These are phyloP conservation scores for Chrysosporium queenslandicum DNA, from an alignment of 2,329 filamentous ascomycete species.

Conservation along the genomic window DNA sequence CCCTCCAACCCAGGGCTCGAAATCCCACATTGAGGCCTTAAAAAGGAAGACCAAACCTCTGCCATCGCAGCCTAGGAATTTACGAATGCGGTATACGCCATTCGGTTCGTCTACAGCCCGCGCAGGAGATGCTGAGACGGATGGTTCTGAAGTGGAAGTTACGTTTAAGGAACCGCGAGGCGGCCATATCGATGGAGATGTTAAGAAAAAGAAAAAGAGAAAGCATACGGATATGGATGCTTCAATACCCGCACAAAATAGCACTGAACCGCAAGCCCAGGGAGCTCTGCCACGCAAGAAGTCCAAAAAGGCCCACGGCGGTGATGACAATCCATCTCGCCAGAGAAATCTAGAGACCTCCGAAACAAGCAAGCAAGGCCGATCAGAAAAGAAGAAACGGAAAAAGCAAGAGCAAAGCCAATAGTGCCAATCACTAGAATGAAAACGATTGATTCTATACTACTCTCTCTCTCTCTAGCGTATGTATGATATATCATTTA, in stretches of 20 bases:
- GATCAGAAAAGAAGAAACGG: constrained; percentile 26
- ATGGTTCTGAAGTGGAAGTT: constrained; percentile 30
- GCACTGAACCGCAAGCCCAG: constrained; percentile 17
- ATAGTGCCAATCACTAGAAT: no score
- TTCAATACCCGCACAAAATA: background rate
- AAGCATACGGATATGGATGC: constrained; percentile 5
- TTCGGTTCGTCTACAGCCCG: constrained; percentile 29
- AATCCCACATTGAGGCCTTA: constrained; percentile 6
- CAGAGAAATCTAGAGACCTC: background rate
- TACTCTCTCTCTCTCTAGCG: no score
- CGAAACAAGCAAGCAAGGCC: constrained; percentile 5
- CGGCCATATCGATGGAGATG: constrained; percentile 23
- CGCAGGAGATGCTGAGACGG: constrained; percentile 32
- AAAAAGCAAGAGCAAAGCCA: constrained; percentile 25
- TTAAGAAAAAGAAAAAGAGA: constrained; percentile 30
- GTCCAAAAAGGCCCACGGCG: constrained; percentile 27
- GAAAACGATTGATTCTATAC: no score
- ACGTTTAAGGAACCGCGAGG: constrained; percentile 27
- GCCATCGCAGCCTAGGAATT: constrained; percentile 33
- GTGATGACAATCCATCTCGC: background rate
- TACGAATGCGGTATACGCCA: constrained; percentile 39
- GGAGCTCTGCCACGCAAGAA: constrained; percentile 29
- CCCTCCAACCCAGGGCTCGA: constrained; percentile 1
- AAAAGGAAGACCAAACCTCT: constrained; percentile 27
- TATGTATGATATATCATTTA: no score